Base-by-base conservation (phyloP, 768 basidiomycete genomes). In the Sistotremastrum suecicum region DNA sequence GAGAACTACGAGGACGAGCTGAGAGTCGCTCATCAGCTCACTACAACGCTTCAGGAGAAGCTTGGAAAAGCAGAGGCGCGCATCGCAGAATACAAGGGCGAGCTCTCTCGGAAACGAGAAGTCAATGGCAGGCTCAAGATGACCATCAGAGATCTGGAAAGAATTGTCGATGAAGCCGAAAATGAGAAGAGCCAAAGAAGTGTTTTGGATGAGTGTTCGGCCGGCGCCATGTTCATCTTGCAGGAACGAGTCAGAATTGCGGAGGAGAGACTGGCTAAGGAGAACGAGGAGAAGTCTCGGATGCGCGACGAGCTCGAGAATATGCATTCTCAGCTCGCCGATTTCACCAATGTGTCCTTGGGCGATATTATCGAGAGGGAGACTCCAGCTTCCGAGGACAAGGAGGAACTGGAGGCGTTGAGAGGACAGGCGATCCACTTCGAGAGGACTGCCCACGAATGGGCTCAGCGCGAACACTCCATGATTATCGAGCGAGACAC, bases 1-100 rank as follows among this genome's bases (percentile, higher is more conserved):
- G 67, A 72, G 7, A 85, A 89, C 57, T 88, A 77, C 56, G 82
- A 86, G 60, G 65, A 76, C 33, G 86, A 89, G 56, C 65, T 89
- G 1, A 64, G 69, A 7, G 80, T 83, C 5, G 73, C 80, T 20
- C 83, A 88, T 53, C 80, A 84, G 60, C 60, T 84, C 9, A 78
- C 84, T 5, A 71, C 74, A 45, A 63, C 75, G 11, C 65, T 88
- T 4, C 68, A 68, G 50, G 67, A 74, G 45, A 76, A 81, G 53
- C 64, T 66, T 41, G 63, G 58, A n/a, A 69, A 70, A 43, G 51
- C 78, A 42, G 50, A 66, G 39, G 58, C 60, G 48, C 60, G 64
- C 48, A 53, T 69, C 41, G 67, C 72, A 42, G 55, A 61, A 20
- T 51, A 71, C 29, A 63, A 72, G 46, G 63, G 65, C 3, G 69